These are phyloP conservation scores for Nicotiana noctiflora DNA, from an alignment of 257 asterid genomes.

Conservation along the genomic window DNA sequence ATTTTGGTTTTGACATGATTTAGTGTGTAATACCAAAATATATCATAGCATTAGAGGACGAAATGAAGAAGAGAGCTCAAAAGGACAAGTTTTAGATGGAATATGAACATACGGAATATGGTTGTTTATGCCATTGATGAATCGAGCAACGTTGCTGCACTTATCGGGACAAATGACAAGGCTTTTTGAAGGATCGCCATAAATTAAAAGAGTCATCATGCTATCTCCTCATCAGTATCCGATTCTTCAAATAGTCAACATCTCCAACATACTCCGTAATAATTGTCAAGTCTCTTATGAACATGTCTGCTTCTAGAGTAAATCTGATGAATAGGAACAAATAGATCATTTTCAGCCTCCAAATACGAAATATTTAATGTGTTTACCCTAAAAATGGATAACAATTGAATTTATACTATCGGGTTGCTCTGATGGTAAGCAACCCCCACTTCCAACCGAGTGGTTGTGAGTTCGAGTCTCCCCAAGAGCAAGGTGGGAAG, in stretches of 20 bases:
- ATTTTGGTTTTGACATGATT: not conserved
- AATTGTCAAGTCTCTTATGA: slow-evolving; percentile 67
- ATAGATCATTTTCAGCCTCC: not conserved
- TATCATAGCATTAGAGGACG: not conserved
- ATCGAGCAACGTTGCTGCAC: slow-evolving; percentile 79
- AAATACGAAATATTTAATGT: too few species aligned
- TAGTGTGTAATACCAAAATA: not conserved
- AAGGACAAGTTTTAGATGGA: not conserved
- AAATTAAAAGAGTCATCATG: slow-evolving; percentile 83
- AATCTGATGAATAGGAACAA: slow-evolving; percentile 37
- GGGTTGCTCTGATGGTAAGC: too few species aligned
- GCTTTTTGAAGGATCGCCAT: slow-evolving; percentile 55
- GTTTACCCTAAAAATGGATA: too few species aligned
- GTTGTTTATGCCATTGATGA: slow-evolving; percentile 92
- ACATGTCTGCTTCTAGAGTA: slow-evolving; percentile 83
- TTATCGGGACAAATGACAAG: slow-evolving; percentile 88
- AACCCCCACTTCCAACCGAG: too few species aligned
- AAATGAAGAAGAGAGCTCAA: not conserved
- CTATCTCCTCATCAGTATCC: slow-evolving; percentile 88
- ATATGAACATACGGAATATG: slow-evolving; percentile 49
- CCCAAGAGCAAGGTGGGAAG: too few species aligned
- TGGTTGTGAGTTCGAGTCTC: too few species aligned
- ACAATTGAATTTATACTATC: too few species aligned
- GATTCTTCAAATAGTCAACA: slow-evolving; percentile 66
- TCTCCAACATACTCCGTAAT: slow-evolving; percentile 94